Evolutionary conservation across 805 yeast species (phyloP), one percentile per base, ranked within the genome.

Genomic region (Metschnikowia noctiluminum): DNA sequence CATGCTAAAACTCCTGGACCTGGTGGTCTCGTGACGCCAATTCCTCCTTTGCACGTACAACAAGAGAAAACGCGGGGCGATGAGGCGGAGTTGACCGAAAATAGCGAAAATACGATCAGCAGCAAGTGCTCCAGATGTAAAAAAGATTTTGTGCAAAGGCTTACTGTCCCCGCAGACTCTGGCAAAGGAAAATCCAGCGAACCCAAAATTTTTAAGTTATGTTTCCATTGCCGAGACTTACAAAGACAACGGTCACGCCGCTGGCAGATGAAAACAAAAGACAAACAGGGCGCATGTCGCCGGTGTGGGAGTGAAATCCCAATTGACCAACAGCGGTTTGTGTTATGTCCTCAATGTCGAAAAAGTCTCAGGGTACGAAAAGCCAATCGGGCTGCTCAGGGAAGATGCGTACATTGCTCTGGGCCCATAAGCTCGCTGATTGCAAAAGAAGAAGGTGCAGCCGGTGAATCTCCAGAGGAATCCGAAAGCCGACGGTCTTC

Each of bases 351-450:
- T 6, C 71, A 70, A 38, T 84, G 89, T 57, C 70, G 89, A 38
- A 73, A 69, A 55, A 74, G 76, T 36, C 66, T 83, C 31, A 68
- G 88, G 52, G 66, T 75, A 2, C 67, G 81, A 41, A 84, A 84
- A 58, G 80, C 81, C 0, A 74, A 71, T 45, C 68, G 89, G 37
- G 85, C 80, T 6, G 80, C 81, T 11, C 77, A 74, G 54, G 88
- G 89, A 0, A 77, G 76, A 56, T 84, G 89, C 65, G 85, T 84
- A 13, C 88, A 84, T 59, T 84, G 89, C 52, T 71, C 82, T 1
- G 86, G 87, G 2, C 81, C 83, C 7, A 61, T 73, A 7, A 74
- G 71, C 47, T 69, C 76, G 1, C 67, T 70, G 46, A 69, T 71
- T 28, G 63, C 69, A 30, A 60, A 66, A 13, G 65, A 61, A 27